Evolutionary conservation across 768 basidiomycete species (phyloP).

Genomic region (Ramaria sp.): DNA sequence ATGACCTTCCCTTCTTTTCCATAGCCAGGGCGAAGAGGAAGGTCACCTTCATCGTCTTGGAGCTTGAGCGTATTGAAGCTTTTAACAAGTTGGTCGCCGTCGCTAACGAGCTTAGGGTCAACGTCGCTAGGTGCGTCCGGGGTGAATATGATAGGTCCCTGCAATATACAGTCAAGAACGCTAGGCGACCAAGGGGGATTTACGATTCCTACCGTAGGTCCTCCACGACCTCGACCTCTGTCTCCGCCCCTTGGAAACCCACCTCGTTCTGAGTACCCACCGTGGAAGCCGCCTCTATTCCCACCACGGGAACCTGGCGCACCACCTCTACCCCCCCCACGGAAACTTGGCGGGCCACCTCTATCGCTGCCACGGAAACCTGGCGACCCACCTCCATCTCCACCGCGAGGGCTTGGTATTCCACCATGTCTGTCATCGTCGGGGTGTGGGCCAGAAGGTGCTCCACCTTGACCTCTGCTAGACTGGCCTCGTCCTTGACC

Average conservation of each 20-base stretch:
- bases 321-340: no score
- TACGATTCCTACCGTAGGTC: slow-evolving; percentile 24
- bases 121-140: slow-evolving; percentile 33
- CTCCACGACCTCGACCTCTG: slow-evolving; percentile 19
- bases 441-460: no score
- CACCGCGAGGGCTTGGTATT: background rate
- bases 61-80: slow-evolving; percentile 31
- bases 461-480: slow-evolving; percentile 23
- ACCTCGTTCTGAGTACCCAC: slow-evolving; percentile 1
- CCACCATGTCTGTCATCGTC: slow-evolving; percentile 16
- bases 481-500: slow-evolving; percentile 19
- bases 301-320: slow-evolving; percentile 19
- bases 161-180: background rate
- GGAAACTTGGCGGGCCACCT: no score
- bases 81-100: slow-evolving; percentile 31
- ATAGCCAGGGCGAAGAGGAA: slow-evolving; percentile 48
- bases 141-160: slow-evolving; percentile 29
- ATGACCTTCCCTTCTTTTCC: slow-evolving; percentile 40
- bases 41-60: slow-evolving; percentile 16
- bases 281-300: slow-evolving; percentile 10
- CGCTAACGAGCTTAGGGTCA: slow-evolving; percentile 38
- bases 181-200: background rate
- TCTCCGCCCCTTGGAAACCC: background rate
- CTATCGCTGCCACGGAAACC: no score
- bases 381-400: slow-evolving; percentile 2